Evolutionary conservation across 345 rosid species (phyloP).

Genomic region (Gossypium longicalyx): DNA sequence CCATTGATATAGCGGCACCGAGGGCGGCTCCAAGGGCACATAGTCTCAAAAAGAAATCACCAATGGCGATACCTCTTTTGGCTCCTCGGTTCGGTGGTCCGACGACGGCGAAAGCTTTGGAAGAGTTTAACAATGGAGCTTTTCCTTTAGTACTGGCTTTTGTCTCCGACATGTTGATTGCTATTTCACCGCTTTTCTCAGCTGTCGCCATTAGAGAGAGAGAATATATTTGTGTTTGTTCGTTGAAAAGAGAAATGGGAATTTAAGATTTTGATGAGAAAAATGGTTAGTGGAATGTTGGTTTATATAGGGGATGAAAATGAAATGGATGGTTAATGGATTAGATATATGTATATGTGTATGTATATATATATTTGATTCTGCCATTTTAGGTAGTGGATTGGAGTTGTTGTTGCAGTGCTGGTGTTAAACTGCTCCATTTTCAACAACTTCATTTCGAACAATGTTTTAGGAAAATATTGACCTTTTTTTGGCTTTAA

Average conservation of each 20-base stretch:
- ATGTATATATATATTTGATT: too few relatives aligned
- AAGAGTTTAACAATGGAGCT: slow-evolving; percentile 8
- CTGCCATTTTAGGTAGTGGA: too few relatives aligned
- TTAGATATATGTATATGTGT: too few relatives aligned
- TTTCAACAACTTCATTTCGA: too few relatives aligned
- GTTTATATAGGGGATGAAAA: too few relatives aligned
- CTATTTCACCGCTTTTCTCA: too few relatives aligned
- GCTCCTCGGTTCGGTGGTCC: slow-evolving; percentile 20
- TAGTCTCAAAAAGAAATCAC: slow-evolving; percentile 44
- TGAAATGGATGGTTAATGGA: too few relatives aligned
- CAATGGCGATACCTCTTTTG: slow-evolving; percentile 39
- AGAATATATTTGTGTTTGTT: too few relatives aligned
- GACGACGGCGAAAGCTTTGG: slow-evolving; percentile 5
- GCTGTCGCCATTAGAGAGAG: slow-evolving; percentile 13
- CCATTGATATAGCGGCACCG: slow-evolving; percentile 43
- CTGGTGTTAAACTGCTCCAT: too few relatives aligned
- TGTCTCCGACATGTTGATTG: slow-evolving; percentile 17
- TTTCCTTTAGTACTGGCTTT: slow-evolving; percentile 26
- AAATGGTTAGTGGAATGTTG: neutral
- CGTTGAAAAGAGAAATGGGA: neutral
- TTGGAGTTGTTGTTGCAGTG: too few relatives aligned
- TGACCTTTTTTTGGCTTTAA: too few relatives aligned
- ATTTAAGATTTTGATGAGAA: neutral
- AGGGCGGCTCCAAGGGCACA: slow-evolving; percentile 34
- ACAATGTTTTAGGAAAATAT: too few relatives aligned